Base-by-base conservation (phyloP, 768 basidiomycete genomes). In the Epithele typhae region DNA sequence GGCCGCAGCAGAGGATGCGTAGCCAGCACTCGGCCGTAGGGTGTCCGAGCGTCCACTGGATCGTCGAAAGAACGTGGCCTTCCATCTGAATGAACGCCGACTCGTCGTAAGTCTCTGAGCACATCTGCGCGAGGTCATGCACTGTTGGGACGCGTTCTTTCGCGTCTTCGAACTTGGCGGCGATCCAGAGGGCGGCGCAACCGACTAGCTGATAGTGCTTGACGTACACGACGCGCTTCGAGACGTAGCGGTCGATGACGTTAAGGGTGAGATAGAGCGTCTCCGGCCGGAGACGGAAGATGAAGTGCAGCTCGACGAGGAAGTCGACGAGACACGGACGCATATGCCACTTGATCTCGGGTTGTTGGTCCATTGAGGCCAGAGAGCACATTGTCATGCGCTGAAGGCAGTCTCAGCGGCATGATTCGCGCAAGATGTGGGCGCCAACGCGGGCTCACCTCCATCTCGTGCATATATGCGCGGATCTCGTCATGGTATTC, bases 191-290 rank as follows among this genome's bases (percentile, higher is more conserved):
- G 32, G 96, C 92, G 19, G 94, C 92, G 62, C 96, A 99, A 17
- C 96, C 96, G 46, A 98, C 95, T 48, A 99, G 87, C 61, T 99
- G 96, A 63, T 99, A 98, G 70, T 99, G 96, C 68, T 95, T 98
- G 74, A 92, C 92, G 71, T 92, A 97, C 51, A 99, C 96, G 53
- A 99, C 86, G 44, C 96, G 90, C 57, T 96, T 93, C 40, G 96
- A 98, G 23, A 98, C 92, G 67, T 98, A 99, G 59, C 96, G 92
- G 69, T 99, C 96, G 67, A 98, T 85, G 63, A 99, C 96, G 74
- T 98, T 98, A 68, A 98, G 81, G 10, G 95, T 89, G 66, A 99
- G 89, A 68, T 98, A 98, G 54, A 99, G 81, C 5, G 96, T 98
- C 73, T 99, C 96, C 10, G 96, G 96, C 35, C 96, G 92, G 43